Conservation (phyloP, 1,139 yeast species). For the Debaryomycetaceae sp. region DNA sequence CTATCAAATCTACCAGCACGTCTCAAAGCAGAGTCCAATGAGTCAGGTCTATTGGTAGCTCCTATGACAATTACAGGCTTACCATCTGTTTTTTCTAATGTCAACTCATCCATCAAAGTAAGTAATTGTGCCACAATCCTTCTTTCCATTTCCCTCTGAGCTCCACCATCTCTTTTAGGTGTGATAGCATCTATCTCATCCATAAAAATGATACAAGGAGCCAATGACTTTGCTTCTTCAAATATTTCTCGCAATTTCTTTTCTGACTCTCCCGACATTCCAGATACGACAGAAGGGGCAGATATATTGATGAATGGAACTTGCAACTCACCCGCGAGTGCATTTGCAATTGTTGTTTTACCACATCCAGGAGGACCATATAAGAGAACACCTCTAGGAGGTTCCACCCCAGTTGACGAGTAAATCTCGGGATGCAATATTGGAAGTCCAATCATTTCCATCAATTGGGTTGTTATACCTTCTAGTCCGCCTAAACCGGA, state of each 20-base stretch:
- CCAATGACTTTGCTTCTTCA: constrained; percentile 85
- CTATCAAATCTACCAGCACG: constrained; percentile 50
- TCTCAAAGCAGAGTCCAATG: constrained; percentile 46
- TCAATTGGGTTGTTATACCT: constrained; percentile 72
- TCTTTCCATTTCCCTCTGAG: constrained; percentile 97
- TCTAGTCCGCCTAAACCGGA: constrained; percentile 89
- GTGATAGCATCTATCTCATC: constrained; percentile 98
- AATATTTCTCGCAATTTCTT: constrained; percentile 89
- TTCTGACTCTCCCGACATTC: constrained; percentile 99
- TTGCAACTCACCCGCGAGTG: constrained; percentile 89
- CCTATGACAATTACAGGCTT: constrained; percentile 71
- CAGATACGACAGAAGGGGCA: constrained; percentile 96
- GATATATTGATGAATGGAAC: constrained; percentile 89
- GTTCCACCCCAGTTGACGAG: constrained; percentile 83
- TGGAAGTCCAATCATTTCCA: constrained; percentile 90
- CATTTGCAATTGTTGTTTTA: constrained; percentile 93
- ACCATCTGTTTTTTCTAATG: constrained; percentile 84
- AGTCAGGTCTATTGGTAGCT: constrained; percentile 49
- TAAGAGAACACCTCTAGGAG: constrained; percentile 91
- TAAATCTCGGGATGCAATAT: constrained; percentile 92
- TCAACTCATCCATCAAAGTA: constrained; percentile 90
- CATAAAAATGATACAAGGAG: constrained; percentile 89
- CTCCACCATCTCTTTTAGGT: constrained; percentile 93
- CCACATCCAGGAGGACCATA: constrained; percentile 99
- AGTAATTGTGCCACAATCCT: constrained; percentile 93